Evolutionary conservation across 1,284 basidiomycete species (phyloP).

Genomic region (Tilletia caries): DNA sequence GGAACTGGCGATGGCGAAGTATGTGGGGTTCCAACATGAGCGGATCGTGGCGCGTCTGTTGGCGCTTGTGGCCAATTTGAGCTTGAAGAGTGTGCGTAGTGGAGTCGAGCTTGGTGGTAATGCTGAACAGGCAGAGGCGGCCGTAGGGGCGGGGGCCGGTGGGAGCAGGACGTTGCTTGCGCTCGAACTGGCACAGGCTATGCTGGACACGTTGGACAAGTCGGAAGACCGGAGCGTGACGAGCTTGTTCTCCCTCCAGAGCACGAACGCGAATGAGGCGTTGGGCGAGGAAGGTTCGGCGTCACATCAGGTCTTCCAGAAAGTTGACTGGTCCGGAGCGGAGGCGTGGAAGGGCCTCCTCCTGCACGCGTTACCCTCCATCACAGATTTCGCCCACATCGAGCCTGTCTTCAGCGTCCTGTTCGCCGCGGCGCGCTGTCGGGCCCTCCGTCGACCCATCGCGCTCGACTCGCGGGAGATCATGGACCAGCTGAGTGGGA

Average conservation of each 20-base stretch:
- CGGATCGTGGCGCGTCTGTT: slow-evolving; percentile 9
- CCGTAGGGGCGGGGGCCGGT: too few species aligned
- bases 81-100: background rate
- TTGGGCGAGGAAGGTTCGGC: background rate
- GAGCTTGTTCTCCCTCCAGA: slow-evolving; percentile 1
- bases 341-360: slow-evolving; percentile 1
- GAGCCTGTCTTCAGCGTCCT: slow-evolving; percentile 33
- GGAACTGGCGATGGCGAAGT: slow-evolving; percentile 15
- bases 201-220: background rate
- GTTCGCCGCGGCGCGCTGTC: slow-evolving; percentile 33
- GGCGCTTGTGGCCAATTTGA: background rate
- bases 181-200: background rate
- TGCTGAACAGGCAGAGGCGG: background rate
- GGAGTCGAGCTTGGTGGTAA: background rate
- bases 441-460: slow-evolving; percentile 24
- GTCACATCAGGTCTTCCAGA: background rate
- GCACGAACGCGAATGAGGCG: background rate
- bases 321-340: slow-evolving; percentile 4
- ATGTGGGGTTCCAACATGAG: slow-evolving; percentile 18
- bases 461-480: slow-evolving; percentile 22
- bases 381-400: slow-evolving; percentile 27
- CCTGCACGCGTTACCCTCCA: background rate
- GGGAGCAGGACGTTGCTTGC: background rate
- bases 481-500: slow-evolving; percentile 24
- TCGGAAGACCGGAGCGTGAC: slow-evolving; percentile 10